Base-by-base conservation (phyloP, 139 green algal genomes). In the Coelastrella sp. region DNA sequence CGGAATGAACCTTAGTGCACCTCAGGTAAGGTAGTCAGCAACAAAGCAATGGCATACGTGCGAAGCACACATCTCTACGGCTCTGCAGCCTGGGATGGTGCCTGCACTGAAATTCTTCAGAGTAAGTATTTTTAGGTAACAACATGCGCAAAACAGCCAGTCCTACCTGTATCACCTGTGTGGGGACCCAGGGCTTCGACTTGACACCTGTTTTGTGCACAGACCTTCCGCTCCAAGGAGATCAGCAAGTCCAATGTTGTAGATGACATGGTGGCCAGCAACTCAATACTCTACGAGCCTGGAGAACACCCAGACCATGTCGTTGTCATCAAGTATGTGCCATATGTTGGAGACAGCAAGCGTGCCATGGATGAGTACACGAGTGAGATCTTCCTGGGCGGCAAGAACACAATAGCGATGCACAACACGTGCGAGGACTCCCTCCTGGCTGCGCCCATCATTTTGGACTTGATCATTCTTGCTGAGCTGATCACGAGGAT, bases 351-450 rank as follows among this genome's bases (percentile, higher is more conserved):
- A 4, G 98, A 99, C 96, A 97, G 92, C 89, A 99, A 99, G 95
- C 95, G 98, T 15, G 98, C 98, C 35, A 99, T 99, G 98, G 98
- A 99, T 85, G 98, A 99, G 94, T 99, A 99, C 96, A 99, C 95
- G 11, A 96, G 92, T 61, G 98, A 99, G 78, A 91, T 87, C 49
- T 97, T 97, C 93, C 94, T 98, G 96, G 97, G 97, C 75, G 98
- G 98, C 59, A 95, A 92, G 68, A 99, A 99, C 95, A 99, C 98
- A 19, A 99, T 99, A 68, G 97, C 97, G 60, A 98, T 99, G 95
- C 98, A 99, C 96, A 99, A 99, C 96, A 99, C 98, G 0, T 99
- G 98, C 94, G 98, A 99, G 96, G 98, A 99, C 95, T 98, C 95
- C 5, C 94, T 99, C 78, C 96, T 99, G 58, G 98, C 98, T 0